Evolutionary conservation across 2,329 filamentous ascomycete species (phyloP).

Genomic region (Talaromyces albobiverticillius): DNA sequence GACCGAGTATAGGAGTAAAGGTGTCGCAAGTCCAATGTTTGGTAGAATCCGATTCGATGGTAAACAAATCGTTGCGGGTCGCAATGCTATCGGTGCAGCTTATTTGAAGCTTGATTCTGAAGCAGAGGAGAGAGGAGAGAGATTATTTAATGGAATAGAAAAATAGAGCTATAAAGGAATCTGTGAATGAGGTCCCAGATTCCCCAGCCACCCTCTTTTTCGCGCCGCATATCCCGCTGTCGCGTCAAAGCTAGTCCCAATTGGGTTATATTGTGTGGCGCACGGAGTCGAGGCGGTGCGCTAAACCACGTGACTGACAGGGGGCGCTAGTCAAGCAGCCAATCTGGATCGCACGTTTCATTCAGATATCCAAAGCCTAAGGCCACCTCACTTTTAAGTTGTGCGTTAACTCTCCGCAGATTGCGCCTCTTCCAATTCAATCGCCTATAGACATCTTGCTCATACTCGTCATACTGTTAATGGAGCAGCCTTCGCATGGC

Average conservation of each 20-base stretch:
- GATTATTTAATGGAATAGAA: neutral
- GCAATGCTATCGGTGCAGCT: neutral
- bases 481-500: no score
- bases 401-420: neutral
- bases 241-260: slow-evolving; percentile 2
- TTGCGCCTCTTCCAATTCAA: no score
- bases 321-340: no score
- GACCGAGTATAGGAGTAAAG: neutral
- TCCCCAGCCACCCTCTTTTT: slow-evolving; percentile 12
- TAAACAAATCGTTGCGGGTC: neutral
- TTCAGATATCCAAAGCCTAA: neutral
- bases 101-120: neutral
- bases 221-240: neutral
- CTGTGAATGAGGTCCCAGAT: slow-evolving; percentile 8
- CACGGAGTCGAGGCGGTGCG: no score
- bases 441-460: no score
- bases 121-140: neutral
- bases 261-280: slow-evolving; percentile 2
- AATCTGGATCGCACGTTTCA: neutral
- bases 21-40: neutral
- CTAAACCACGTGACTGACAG: neutral
- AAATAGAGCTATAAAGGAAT: neutral
- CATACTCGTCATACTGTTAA: neutral
- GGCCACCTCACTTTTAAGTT: neutral
- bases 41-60: neutral